phyloP scores from a whole-genome alignment of 257 asterid species.

The Nicotiana noctiflora region DNA sequence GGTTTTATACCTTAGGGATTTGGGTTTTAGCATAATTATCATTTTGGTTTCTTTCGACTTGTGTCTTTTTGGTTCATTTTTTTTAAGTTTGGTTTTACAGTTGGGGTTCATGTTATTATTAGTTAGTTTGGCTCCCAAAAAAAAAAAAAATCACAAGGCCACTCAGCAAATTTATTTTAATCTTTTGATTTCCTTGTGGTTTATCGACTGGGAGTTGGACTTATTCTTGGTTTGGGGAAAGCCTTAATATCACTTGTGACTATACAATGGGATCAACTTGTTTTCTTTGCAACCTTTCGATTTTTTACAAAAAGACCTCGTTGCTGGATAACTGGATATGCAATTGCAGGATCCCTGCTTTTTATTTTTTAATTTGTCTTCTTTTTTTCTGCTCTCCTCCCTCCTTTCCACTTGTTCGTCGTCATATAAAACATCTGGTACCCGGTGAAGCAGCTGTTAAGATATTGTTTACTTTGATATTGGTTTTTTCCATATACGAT shows the following conservation, averaged over 20 bases:
- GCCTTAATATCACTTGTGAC: not conserved
- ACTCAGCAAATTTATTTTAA: not conserved
- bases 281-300: too few relatives aligned
- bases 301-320: too few relatives aligned
- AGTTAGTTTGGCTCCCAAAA: constrained; percentile 6
- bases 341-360: not conserved
- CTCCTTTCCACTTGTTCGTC: not conserved
- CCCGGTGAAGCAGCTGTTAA: not conserved
- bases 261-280: not conserved
- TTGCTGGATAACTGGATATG: not conserved
- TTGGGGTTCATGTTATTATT: constrained; percentile 5
- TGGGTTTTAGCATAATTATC: constrained; percentile 21
- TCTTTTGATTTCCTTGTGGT: not conserved
- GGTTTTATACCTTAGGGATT: constrained; percentile 18
- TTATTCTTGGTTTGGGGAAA: too few relatives aligned
- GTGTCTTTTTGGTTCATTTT: not conserved
- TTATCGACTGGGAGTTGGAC: not conserved
- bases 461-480: not conserved
- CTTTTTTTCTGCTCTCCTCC: not conserved
- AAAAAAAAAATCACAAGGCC: not conserved
- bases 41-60: not conserved
- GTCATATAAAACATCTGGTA: not conserved
- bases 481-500: not conserved
- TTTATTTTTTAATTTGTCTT: not conserved
- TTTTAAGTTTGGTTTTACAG: not conserved